A percentile compares a stretch with the other conserved stretches of the same genome.
Evolutionary conservation across 805 yeast genomes (phyloP).

Genomic region (Komagataella kurtzmanii): DNA sequence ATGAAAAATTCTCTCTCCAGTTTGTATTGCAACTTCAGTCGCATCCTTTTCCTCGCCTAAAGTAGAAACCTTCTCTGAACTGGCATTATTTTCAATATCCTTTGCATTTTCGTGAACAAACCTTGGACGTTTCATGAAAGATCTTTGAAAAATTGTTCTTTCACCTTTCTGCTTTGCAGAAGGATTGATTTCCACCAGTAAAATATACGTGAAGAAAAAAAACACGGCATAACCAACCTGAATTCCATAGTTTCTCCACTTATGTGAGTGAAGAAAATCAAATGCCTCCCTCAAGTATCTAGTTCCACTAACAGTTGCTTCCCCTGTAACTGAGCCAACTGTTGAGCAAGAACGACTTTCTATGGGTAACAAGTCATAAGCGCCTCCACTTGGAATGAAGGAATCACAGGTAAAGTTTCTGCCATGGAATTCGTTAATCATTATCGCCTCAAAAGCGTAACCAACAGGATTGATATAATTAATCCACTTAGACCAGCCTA

Average conservation of each 20-base stretch:
- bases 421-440: constrained; percentile 30
- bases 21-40: constrained; percentile 6
- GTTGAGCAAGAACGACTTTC: constrained; percentile 31
- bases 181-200: constrained; percentile 34
- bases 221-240: constrained; percentile 31
- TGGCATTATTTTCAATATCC: constrained; percentile 1
- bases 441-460: constrained; percentile 30
- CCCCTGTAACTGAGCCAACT: constrained; percentile 44
- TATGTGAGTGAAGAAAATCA: constrained; percentile 28
- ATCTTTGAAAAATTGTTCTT: constrained; percentile 32
- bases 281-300: constrained; percentile 29
- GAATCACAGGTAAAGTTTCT: constrained; percentile 22
- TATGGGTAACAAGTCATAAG: constrained; percentile 12
- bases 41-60: constrained; percentile 6
- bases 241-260: constrained; percentile 56
- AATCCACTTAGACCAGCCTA: constrained; percentile 39
- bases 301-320: constrained; percentile 34
- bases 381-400: constrained; percentile 30
- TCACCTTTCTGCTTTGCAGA: constrained; percentile 50
- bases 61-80: constrained; percentile 2
- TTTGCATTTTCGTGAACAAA: neutral
- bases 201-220: constrained; percentile 32
- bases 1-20: constrained; percentile 37
- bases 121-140: constrained; percentile 7
- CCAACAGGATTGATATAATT: constrained; percentile 29